phyloP scores from a whole-genome alignment of 805 yeast species.

The Yamadazyma kitorensis region DNA sequence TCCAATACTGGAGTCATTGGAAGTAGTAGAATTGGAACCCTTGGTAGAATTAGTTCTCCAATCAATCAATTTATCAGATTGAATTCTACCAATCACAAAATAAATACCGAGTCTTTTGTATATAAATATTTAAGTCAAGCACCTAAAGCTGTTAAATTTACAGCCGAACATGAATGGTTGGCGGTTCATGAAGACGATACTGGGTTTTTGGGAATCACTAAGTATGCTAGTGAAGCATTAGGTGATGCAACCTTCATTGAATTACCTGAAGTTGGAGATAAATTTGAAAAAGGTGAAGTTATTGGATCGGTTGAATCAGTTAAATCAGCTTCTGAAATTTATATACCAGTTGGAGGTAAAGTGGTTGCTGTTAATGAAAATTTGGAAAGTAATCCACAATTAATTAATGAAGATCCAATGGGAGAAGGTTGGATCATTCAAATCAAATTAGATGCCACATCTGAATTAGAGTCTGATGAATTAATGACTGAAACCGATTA shows the following conservation, averaged over 20 bases:
- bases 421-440: constrained; percentile 94
- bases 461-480: constrained; percentile 35
- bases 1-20: no score
- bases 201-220: constrained; percentile 87
- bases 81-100: constrained; percentile 31
- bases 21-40: no score
- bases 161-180: constrained; percentile 94
- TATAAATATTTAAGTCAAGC: constrained; percentile 39
- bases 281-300: constrained; percentile 68
- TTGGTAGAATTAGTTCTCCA: no score
- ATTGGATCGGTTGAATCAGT: constrained; percentile 94
- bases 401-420: constrained; percentile 85
- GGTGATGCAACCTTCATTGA: constrained; percentile 97
- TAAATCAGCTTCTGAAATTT: constrained; percentile 90
- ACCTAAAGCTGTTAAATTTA: constrained; percentile 59
- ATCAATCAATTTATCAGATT: constrained; percentile 14
- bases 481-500: constrained; percentile 57
- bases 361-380: constrained; percentile 66
- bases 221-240: constrained; percentile 91
- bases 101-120: constrained; percentile 37
- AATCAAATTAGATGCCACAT: constrained; percentile 52
- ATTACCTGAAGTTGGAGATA: constrained; percentile 70
- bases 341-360: constrained; percentile 80
- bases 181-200: constrained; percentile 80
- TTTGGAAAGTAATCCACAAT: constrained; percentile 67